Conservation (phyloP, 331 rosid genomes). For the Dryas integrifolia region DNA sequence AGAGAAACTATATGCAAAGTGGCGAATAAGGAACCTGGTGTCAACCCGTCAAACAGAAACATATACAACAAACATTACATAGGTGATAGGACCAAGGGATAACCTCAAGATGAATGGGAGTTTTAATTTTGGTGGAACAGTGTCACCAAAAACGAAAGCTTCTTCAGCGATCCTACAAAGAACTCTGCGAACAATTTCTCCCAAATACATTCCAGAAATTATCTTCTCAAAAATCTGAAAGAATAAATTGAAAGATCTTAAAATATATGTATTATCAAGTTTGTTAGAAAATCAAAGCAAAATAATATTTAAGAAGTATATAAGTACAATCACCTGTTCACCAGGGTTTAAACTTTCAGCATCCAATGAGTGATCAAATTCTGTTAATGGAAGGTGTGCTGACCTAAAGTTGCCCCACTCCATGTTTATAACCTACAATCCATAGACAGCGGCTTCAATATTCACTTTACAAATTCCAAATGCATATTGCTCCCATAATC, state of each 20-base stretch:
- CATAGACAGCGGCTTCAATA: conserved; percentile 7
- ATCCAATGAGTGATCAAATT: conserved; percentile 62
- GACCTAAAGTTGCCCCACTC: conserved; percentile 89
- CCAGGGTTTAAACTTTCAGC: conserved; percentile 54
- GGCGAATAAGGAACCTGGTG: no score
- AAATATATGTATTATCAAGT: not conserved
- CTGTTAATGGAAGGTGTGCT: conserved; percentile 68
- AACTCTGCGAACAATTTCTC: conserved; percentile 49
- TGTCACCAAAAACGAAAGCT: conserved; percentile 45
- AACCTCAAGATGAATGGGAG: conserved; percentile 44
- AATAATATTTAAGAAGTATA: not conserved
- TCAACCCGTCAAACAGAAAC: not conserved
- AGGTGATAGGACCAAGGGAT: not conserved
- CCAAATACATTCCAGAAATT: conserved; percentile 57
- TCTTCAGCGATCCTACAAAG: conserved; percentile 47
- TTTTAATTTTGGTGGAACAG: conserved; percentile 42
- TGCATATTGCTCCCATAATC: not conserved
- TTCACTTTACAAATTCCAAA: not conserved
- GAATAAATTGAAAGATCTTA: conserved; percentile 4
- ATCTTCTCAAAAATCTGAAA: conserved; percentile 49
- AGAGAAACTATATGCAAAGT: not conserved
- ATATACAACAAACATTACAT: not conserved
- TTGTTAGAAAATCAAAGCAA: not conserved
- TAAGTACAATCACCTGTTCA: conserved; percentile 38
- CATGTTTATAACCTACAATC: conserved; percentile 77